These are phyloP conservation scores for Brasenia schreberi DNA, from an alignment of 164 flowering plant genomes.

Conservation along the genomic window DNA sequence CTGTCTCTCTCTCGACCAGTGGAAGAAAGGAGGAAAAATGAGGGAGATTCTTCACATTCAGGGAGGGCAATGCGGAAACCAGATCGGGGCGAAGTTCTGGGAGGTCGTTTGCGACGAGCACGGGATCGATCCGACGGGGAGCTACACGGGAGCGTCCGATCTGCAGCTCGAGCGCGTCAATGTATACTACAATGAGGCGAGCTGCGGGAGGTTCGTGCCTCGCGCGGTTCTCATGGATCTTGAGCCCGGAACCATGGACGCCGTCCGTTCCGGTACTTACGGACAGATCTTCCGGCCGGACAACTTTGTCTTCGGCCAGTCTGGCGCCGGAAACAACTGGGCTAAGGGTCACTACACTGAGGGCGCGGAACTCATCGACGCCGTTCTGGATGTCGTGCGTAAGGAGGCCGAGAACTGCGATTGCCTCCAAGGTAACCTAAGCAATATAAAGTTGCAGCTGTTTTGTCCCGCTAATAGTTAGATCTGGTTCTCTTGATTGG, in stretches of 20 bases:
- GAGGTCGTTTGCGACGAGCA: not conserved
- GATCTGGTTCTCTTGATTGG: too few relatives aligned
- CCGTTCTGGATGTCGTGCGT: too few relatives aligned
- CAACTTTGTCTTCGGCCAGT: too few relatives aligned
- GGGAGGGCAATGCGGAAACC: too few relatives aligned
- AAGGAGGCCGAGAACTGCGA: too few relatives aligned
- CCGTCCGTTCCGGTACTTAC: not conserved
- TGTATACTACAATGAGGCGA: not conserved
- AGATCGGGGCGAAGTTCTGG: too few relatives aligned
- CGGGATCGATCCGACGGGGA: not conserved
- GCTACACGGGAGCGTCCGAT: not conserved
- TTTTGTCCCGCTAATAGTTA: too few relatives aligned
- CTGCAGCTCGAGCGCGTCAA: conserved; percentile 1
- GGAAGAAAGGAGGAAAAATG: not conserved
- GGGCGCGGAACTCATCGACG: not conserved
- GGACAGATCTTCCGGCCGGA: too few relatives aligned
- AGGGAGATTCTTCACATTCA: not conserved
- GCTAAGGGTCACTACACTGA: not conserved
- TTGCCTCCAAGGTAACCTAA: too few relatives aligned
- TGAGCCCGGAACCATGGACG: not conserved
- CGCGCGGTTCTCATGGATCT: not conserved
- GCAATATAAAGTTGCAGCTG: too few relatives aligned
- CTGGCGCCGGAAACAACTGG: too few relatives aligned
- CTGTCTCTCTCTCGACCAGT: not conserved
- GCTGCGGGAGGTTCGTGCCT: not conserved